Evolutionary conservation across 176 grass and related monocot species (phyloP).

Genomic region (Oryza meridionalis): DNA sequence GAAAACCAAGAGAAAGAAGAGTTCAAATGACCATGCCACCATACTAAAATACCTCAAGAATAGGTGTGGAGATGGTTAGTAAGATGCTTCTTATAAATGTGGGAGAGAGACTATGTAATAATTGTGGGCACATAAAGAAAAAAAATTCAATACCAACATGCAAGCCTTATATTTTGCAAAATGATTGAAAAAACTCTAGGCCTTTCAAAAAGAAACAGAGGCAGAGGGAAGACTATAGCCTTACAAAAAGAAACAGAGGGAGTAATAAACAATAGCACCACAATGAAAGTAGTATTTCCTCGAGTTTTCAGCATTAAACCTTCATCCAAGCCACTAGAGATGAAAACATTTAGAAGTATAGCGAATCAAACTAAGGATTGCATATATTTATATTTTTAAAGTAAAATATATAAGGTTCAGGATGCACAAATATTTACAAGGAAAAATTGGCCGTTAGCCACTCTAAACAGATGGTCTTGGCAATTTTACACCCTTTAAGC

Average conservation of each 20-base stretch:
- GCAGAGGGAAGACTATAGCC: neutral
- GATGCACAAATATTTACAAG: slow-evolving; percentile 22
- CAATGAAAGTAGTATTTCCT: neutral
- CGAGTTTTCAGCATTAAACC: slow-evolving; percentile 1
- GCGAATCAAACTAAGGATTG: neutral
- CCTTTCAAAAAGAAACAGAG: neutral
- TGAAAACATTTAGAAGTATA: neutral
- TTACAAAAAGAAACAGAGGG: neutral
- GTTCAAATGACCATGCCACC: too few species aligned
- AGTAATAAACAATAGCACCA: slow-evolving; percentile 3
- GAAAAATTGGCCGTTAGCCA: neutral
- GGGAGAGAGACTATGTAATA: neutral
- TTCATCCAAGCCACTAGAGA: neutral
- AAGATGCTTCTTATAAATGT: neutral
- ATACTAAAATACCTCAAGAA: too few species aligned
- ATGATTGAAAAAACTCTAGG: neutral
- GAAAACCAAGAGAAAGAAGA: neutral
- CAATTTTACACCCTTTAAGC: neutral
- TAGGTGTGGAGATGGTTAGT: neutral
- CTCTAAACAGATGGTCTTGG: neutral
- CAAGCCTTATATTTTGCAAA: neutral
- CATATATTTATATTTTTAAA: neutral
- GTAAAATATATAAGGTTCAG: neutral
- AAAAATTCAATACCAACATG: neutral
- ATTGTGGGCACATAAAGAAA: neutral